phyloP scores from a whole-genome alignment of 2,329 filamentous ascomycete genomes.

The Tolypocladium capitatum region DNA sequence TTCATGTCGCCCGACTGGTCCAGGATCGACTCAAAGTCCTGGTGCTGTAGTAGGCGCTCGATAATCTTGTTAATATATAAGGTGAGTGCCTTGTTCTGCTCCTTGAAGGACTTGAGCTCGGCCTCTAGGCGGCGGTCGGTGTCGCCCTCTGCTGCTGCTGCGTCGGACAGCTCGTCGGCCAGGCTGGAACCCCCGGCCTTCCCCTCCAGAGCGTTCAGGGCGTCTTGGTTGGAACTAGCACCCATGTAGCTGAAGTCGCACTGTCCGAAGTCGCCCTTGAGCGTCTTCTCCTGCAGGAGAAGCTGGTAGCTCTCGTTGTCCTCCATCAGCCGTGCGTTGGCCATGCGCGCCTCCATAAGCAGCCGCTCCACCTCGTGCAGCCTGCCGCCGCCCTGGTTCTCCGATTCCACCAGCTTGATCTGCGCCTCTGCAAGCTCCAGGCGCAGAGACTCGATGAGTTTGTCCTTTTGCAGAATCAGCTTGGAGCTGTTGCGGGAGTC shows the following conservation, averaged over 20 bases:
- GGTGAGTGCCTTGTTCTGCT: conserved; percentile 93
- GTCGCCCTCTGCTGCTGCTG: conserved; percentile 46
- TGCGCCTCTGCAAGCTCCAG: conserved; percentile 90
- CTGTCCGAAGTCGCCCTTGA: conserved; percentile 84
- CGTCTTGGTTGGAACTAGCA: conserved; percentile 46
- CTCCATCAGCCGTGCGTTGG: conserved; percentile 91
- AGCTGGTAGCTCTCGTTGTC: conserved; percentile 98
- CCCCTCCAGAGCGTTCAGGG: conserved; percentile 51
- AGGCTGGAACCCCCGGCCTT: conserved; percentile 42
- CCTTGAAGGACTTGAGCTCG: conserved; percentile 68
- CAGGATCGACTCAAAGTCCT: conserved; percentile 88
- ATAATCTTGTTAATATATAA: conserved; percentile 99
- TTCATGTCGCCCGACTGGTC: conserved; percentile 56
- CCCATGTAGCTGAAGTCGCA: conserved; percentile 64
- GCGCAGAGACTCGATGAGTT: conserved; percentile 82
- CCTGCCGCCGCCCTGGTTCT: conserved; percentile 80
- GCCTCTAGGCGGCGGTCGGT: conserved; percentile 56
- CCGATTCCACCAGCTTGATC: conserved; percentile 87
- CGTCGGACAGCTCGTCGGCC: conserved; percentile 77
- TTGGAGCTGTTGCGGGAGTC: conserved; percentile 84
- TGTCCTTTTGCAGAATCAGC: conserved; percentile 86
- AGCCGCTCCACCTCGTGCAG: conserved; percentile 82
- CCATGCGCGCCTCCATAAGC: conserved; percentile 85
- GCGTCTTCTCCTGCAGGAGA: conserved; percentile 82
- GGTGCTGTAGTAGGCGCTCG: conserved; percentile 81